A percentile compares a stretch with the other conserved stretches of the same genome.
These are phyloP conservation scores for Monosporascus sp. DNA, from an alignment of 2,329 filamentous ascomycete genomes.

Conservation along the genomic window DNA sequence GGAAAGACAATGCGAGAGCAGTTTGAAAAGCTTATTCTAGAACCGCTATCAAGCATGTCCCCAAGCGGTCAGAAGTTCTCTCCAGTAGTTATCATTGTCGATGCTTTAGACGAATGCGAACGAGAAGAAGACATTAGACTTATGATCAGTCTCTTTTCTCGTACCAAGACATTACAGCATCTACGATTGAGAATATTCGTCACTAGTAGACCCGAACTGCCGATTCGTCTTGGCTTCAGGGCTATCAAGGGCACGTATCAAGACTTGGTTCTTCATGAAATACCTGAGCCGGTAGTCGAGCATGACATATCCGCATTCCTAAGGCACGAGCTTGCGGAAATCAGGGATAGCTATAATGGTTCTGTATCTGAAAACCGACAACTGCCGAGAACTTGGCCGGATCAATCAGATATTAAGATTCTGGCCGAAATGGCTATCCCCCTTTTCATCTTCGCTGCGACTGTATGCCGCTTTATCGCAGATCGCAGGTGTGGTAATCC, in stretches of 20 bases:
- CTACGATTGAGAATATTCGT: conserved; percentile 29
- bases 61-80: background rate
- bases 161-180: conserved; percentile 3
- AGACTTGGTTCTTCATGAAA: conserved; percentile 31
- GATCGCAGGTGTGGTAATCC: conserved; percentile 4
- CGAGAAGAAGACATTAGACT: conserved; percentile 23
- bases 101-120: no score
- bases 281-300: conserved; percentile 22
- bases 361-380: conserved; percentile 3
- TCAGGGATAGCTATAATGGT: conserved; percentile 20
- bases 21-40: conserved; percentile 33
- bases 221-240: conserved; percentile 30
- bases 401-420: conserved; percentile 2
- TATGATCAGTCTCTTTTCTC: conserved; percentile 24
- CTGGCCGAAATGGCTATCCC: conserved; percentile 16
- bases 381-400: conserved; percentile 25
- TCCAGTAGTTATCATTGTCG: conserved; percentile 24
- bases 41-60: conserved; percentile 22
- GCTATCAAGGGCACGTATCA: conserved; percentile 21
- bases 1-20: conserved; percentile 28
- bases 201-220: conserved; percentile 36
- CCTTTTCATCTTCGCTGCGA: conserved; percentile 26
- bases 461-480: conserved; percentile 20
- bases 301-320: conserved; percentile 32
- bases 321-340: conserved; percentile 20